Evolutionary conservation across 345 rosid species (phyloP).

Genomic region (Salix dunnii): DNA sequence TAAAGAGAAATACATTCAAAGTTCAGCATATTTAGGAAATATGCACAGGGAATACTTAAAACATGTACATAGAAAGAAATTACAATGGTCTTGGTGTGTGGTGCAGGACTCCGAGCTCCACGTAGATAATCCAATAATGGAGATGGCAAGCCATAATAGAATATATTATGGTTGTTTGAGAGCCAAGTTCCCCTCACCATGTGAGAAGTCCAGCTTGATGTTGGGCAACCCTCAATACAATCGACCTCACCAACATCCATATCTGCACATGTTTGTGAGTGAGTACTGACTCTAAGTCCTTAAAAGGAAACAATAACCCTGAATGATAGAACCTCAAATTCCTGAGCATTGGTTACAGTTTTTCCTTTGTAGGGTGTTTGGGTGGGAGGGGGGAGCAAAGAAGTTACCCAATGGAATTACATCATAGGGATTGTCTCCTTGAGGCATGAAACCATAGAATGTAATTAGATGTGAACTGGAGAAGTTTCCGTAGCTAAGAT

Average conservation of each 20-base stretch:
- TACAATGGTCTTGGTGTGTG: constrained; percentile 30
- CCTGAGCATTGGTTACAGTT: too few species aligned
- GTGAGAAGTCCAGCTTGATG: constrained; percentile 54
- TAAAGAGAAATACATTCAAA: background rate
- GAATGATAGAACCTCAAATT: background rate
- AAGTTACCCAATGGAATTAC: constrained; percentile 75
- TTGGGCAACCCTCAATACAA: constrained; percentile 29
- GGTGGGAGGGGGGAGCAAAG: background rate
- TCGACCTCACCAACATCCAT: constrained; percentile 49
- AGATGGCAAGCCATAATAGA: constrained; percentile 78
- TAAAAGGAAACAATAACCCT: background rate
- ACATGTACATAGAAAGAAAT: constrained; percentile 21
- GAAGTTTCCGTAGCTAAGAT: constrained; percentile 79
- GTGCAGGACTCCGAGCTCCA: constrained; percentile 33
- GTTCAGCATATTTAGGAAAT: background rate
- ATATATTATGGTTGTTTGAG: constrained; percentile 57
- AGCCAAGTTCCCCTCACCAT: constrained; percentile 96
- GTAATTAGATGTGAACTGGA: constrained; percentile 79
- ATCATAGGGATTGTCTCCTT: constrained; percentile 79
- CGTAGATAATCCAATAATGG: constrained; percentile 64
- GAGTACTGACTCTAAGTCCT: background rate
- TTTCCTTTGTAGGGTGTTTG: too few species aligned
- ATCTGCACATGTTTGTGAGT: constrained; percentile 43
- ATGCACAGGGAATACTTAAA: background rate
- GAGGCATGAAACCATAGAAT: constrained; percentile 80